Evolutionary conservation across 208 protist genomes (phyloP).

Genomic region (Eutreptiella sp.): DNA sequence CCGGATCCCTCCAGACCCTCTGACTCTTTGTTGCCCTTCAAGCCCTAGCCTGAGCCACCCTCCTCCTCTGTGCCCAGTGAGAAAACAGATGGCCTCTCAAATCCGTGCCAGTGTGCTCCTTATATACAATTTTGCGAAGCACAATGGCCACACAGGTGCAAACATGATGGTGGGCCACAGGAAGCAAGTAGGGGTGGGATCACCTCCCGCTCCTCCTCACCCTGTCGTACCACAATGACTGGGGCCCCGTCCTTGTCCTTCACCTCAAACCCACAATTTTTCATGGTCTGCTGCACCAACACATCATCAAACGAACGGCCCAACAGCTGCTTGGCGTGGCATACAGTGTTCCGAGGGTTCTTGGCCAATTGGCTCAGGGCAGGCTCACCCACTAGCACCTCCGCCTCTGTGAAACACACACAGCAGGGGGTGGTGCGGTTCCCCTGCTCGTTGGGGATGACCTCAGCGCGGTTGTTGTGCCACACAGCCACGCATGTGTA

Average conservation of each 20-base stretch:
- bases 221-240: conserved; percentile 50
- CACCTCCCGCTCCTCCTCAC: conserved; percentile 26
- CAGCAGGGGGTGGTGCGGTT: conserved; percentile 90
- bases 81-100: no score
- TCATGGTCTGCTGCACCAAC: conserved; percentile 74
- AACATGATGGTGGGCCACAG: no score
- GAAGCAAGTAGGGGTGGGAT: no score
- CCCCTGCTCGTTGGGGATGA: conserved; percentile 89
- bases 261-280: conserved; percentile 77
- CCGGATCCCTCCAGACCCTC: no score
- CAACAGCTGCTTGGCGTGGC: conserved; percentile 94
- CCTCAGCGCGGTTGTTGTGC: conserved; percentile 50
- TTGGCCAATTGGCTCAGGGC: conserved; percentile 80
- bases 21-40: no score
- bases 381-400: conserved; percentile 69
- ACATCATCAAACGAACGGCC: conserved; percentile 80
- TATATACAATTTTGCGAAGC: no score
- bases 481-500: conserved; percentile 22
- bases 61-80: no score
- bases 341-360: conserved; percentile 80
- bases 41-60: no score
- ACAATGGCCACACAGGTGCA: no score
- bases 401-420: conserved; percentile 82
- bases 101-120: no score
- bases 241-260: conserved; percentile 52